A percentile compares a stretch with the other conserved stretches of the same genome.
Evolutionary conservation across 768 basidiomycete genomes (phyloP).

Genomic region (Mycena filopes): DNA sequence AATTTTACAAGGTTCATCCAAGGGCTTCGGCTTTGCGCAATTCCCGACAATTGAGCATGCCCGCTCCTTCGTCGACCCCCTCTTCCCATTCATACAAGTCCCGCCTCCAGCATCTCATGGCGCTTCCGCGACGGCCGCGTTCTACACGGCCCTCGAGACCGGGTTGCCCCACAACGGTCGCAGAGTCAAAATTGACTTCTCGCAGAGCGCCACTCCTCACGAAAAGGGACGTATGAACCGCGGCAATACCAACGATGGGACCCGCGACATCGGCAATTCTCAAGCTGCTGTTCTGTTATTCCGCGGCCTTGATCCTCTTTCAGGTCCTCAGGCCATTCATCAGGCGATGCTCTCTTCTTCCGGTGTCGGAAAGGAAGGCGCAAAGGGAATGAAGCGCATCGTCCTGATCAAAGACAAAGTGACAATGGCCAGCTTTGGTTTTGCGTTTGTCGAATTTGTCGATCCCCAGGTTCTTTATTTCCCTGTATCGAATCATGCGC

Average conservation of each 20-base stretch:
- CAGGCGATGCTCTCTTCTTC: conserved; percentile 86
- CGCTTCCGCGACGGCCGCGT: conserved; percentile 76
- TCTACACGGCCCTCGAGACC: conserved; percentile 79
- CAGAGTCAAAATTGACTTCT: conserved; percentile 95
- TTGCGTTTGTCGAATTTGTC: conserved; percentile 93
- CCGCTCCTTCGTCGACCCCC: conserved; percentile 88
- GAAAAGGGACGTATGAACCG: conserved; percentile 69
- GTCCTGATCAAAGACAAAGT: conserved; percentile 90
- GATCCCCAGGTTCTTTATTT: conserved; percentile 71
- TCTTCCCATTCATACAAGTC: conserved; percentile 91
- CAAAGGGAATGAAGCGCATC: conserved; percentile 88
- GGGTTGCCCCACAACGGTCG: conserved; percentile 81
- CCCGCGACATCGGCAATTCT: conserved; percentile 91
- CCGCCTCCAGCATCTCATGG: conserved; percentile 93
- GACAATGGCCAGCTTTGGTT: conserved; percentile 90
- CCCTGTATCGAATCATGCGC: neutral
- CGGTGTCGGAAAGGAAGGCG: conserved; percentile 80
- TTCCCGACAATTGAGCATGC: conserved; percentile 90
- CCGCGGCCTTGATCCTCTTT: conserved; percentile 89
- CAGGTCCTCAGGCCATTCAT: conserved; percentile 88
- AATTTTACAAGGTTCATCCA: conserved; percentile 88
- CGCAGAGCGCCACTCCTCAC: conserved; percentile 82
- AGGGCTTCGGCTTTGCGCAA: conserved; percentile 97
- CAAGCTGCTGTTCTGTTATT: conserved; percentile 88
- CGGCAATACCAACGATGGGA: conserved; percentile 89